phyloP scores from a whole-genome alignment of 208 protist genomes.

The Strigomonas galati region DNA sequence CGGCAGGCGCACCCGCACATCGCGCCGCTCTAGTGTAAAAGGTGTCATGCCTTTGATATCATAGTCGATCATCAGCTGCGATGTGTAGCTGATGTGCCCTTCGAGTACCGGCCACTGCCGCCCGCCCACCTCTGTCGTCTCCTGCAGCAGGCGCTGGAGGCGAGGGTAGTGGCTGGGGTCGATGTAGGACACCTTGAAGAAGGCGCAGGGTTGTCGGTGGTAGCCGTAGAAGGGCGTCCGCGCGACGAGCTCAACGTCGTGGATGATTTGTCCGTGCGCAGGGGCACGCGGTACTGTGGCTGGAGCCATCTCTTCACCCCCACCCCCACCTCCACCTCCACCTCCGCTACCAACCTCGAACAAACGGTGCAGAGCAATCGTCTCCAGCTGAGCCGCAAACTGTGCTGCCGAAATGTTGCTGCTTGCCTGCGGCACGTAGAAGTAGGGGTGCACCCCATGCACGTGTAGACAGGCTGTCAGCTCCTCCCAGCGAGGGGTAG shows the following conservation, averaged over 20 bases:
- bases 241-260: slow-evolving; percentile 57
- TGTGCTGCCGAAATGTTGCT: slow-evolving; percentile 45
- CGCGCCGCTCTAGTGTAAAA: slow-evolving; percentile 23
- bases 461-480: slow-evolving; percentile 69
- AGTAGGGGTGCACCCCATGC: slow-evolving; percentile 77
- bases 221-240: slow-evolving; percentile 78
- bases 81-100: slow-evolving; percentile 50
- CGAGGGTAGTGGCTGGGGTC: slow-evolving; percentile 33
- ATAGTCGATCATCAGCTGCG: slow-evolving; percentile 77
- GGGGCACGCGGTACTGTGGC: background rate
- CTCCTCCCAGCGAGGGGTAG: too few species aligned
- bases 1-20: slow-evolving; percentile 23
- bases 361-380: slow-evolving; percentile 30
- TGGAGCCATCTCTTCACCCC: slow-evolving; percentile 1
- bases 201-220: slow-evolving; percentile 31
- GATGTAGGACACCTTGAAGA: slow-evolving; percentile 66
- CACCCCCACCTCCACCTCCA: background rate
- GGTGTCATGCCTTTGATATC: slow-evolving; percentile 56
- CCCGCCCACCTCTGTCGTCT: slow-evolving; percentile 44
- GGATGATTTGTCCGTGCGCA: slow-evolving; percentile 43
- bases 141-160: slow-evolving; percentile 46
- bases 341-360: background rate
- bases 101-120: slow-evolving; percentile 67
- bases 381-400: slow-evolving; percentile 79
- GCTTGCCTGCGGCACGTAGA: slow-evolving; percentile 51